Conservation (phyloP, 2,329 filamentous ascomycete genomes). For the Graphium sp. region DNA sequence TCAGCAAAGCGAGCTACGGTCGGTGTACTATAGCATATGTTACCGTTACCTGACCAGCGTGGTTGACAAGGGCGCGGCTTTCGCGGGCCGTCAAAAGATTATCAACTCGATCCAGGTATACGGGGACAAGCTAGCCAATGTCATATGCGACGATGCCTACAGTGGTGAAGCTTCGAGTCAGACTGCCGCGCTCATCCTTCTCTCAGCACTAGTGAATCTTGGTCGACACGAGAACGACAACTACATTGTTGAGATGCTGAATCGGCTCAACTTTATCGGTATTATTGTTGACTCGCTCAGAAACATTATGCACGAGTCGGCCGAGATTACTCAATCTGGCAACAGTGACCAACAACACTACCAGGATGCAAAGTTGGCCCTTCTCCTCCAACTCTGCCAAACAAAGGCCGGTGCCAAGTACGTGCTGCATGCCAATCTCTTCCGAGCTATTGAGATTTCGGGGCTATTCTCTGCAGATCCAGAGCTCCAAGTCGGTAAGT, state of each 20-base stretch:
- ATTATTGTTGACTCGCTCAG: slow-evolving; percentile 81
- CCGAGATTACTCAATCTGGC: slow-evolving; percentile 15
- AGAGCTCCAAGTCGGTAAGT: slow-evolving; percentile 57
- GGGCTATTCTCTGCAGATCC: slow-evolving; percentile 82
- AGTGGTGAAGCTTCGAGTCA: slow-evolving; percentile 68
- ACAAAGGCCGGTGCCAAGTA: slow-evolving; percentile 70
- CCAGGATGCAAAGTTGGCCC: slow-evolving; percentile 56
- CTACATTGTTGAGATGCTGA: slow-evolving; percentile 63
- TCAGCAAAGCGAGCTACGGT: slow-evolving; percentile 54
- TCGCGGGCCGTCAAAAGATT: slow-evolving; percentile 37
- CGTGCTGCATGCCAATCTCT: slow-evolving; percentile 78
- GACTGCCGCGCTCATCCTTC: slow-evolving; percentile 70
- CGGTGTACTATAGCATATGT: slow-evolving; percentile 82
- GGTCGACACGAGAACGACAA: slow-evolving; percentile 55
- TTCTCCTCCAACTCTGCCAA: slow-evolving; percentile 72
- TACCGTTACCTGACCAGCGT: slow-evolving; percentile 70
- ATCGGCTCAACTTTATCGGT: slow-evolving; percentile 77
- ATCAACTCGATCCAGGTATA: slow-evolving; percentile 52
- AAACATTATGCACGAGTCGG: slow-evolving; percentile 53
- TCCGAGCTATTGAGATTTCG: slow-evolving; percentile 64
- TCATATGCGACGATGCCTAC: slow-evolving; percentile 86
- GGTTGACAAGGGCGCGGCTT: slow-evolving; percentile 28
- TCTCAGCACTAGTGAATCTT: slow-evolving; percentile 61
- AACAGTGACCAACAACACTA: slow-evolving; percentile 29
- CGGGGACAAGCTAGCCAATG: slow-evolving; percentile 67